Percentiles rank a stretch among this genome's conserved stretches.
phyloP scores from a whole-genome alignment of 352 stramenopile genomes.

The Globisporangium orthogonon region DNA sequence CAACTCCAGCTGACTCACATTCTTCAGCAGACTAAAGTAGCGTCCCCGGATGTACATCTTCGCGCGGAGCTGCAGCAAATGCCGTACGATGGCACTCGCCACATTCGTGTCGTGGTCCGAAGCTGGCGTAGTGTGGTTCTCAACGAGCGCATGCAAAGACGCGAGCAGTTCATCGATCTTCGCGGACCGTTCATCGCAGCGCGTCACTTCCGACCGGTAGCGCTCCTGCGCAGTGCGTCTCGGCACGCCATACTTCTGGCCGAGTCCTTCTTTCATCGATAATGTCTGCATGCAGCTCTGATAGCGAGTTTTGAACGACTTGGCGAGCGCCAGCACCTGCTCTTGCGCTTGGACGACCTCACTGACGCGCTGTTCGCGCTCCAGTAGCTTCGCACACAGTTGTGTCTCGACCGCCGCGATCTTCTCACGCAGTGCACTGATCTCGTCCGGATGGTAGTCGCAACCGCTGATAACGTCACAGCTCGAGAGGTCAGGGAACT shows the following conservation, averaged over 20 bases:
- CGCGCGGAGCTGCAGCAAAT: constrained; percentile 47
- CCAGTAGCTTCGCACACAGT: constrained; percentile 24
- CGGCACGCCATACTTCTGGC: constrained; percentile 86
- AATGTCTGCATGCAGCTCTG: constrained; percentile 70
- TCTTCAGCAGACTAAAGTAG: constrained; percentile 58
- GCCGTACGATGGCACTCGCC: constrained; percentile 24
- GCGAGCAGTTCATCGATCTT: constrained; percentile 58
- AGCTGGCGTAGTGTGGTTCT: constrained; percentile 9
- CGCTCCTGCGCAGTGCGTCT: constrained; percentile 77
- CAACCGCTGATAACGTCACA: constrained; percentile 62
- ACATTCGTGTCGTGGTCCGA: neutral
- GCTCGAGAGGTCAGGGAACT: constrained; percentile 58
- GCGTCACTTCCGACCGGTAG: constrained; percentile 77
- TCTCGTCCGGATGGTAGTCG: constrained; percentile 82
- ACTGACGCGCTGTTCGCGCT: constrained; percentile 26
- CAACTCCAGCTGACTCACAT: constrained; percentile 40
- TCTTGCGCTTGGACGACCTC: constrained; percentile 27
- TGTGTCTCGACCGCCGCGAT: constrained; percentile 34
- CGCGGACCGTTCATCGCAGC: constrained; percentile 60
- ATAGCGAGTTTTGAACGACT: constrained; percentile 64
- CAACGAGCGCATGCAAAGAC: constrained; percentile 36
- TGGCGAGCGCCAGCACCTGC: constrained; percentile 22
- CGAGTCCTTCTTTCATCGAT: constrained; percentile 85
- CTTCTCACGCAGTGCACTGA: constrained; percentile 34
- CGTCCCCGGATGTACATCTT: constrained; percentile 50